These are phyloP conservation scores for Penicillium hordei DNA, from an alignment of 2,329 filamentous ascomycete species.

Conservation along the genomic window DNA sequence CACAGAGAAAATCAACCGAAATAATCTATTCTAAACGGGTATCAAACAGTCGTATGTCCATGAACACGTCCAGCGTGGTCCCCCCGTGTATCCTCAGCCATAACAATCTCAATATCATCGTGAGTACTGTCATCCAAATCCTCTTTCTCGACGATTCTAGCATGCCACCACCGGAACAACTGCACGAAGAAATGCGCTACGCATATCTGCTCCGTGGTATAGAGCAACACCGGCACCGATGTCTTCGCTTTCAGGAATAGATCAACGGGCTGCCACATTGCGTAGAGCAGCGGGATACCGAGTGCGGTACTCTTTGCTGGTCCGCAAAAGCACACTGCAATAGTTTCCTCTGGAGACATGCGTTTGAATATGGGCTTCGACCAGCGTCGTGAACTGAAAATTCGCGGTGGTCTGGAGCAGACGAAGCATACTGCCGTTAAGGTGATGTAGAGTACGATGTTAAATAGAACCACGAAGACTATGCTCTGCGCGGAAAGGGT, in stretches of 20 bases:
- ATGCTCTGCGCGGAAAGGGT: conserved; percentile 60
- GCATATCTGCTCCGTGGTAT: conserved; percentile 42
- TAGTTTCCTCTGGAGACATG: conserved; percentile 60
- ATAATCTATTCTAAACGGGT: background rate
- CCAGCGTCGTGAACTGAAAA: conserved; percentile 22
- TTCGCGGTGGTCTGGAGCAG: conserved; percentile 44
- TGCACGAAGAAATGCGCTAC: conserved; percentile 43
- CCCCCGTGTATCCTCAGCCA: conserved; percentile 6
- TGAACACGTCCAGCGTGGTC: conserved; percentile 5
- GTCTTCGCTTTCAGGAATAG: conserved; percentile 39
- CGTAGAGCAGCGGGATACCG: conserved; percentile 65
- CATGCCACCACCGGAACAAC: conserved; percentile 35
- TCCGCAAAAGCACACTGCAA: conserved; percentile 71
- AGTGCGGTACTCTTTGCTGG: conserved; percentile 71
- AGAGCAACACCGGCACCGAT: conserved; percentile 41
- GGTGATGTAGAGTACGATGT: conserved; percentile 63
- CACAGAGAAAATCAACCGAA: background rate
- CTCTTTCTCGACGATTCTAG: conserved; percentile 19
- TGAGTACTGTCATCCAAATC: conserved; percentile 10
- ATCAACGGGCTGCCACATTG: conserved; percentile 56
- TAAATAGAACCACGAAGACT: conserved; percentile 67
- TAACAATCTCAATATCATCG: conserved; percentile 11
- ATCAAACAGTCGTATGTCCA: conserved; percentile 2
- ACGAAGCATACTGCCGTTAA: conserved; percentile 60
- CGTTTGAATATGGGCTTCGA: conserved; percentile 27